A percentile compares a stretch with the other conserved stretches of the same genome.
phyloP scores from a whole-genome alignment of 345 rosid species.

The Geranium rotundifolium region DNA sequence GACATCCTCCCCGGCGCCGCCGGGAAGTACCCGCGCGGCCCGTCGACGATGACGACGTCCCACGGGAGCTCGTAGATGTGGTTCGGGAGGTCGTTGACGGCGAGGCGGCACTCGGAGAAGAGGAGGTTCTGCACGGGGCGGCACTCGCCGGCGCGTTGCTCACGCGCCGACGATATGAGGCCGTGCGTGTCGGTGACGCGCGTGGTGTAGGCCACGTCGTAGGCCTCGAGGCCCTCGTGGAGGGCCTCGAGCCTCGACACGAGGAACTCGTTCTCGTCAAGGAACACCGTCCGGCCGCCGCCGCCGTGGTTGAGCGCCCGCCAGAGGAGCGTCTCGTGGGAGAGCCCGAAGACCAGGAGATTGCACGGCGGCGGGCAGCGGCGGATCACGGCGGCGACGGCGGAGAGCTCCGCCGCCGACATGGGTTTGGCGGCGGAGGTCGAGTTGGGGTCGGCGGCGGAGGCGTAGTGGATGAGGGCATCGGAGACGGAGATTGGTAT shows the following conservation, averaged over 20 bases:
- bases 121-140: constrained; percentile 80
- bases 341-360: constrained; percentile 65
- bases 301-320: constrained; percentile 58
- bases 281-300: constrained; percentile 60
- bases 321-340: constrained; percentile 84
- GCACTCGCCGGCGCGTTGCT: constrained; percentile 39
- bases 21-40: background rate
- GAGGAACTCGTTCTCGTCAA: constrained; percentile 62
- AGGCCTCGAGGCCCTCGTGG: constrained; percentile 59
- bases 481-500: constrained; percentile 8
- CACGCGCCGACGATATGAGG: constrained; percentile 28
- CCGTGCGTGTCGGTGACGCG: constrained; percentile 40
- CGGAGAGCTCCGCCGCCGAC: constrained; percentile 57
- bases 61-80: constrained; percentile 32
- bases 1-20: too few relatives aligned
- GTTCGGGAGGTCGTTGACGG: constrained; percentile 73
- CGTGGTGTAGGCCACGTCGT: constrained; percentile 69
- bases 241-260: constrained; percentile 52
- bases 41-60: background rate
- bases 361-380: constrained; percentile 37
- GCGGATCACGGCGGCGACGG: constrained; percentile 37
- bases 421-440: constrained; percentile 29
- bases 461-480: constrained; percentile 68
- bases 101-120: constrained; percentile 76
- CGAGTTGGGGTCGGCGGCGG: constrained; percentile 29